Evolutionary conservation across 2,329 filamentous ascomycete species (phyloP).

Genomic region (Beauveria sp.): DNA sequence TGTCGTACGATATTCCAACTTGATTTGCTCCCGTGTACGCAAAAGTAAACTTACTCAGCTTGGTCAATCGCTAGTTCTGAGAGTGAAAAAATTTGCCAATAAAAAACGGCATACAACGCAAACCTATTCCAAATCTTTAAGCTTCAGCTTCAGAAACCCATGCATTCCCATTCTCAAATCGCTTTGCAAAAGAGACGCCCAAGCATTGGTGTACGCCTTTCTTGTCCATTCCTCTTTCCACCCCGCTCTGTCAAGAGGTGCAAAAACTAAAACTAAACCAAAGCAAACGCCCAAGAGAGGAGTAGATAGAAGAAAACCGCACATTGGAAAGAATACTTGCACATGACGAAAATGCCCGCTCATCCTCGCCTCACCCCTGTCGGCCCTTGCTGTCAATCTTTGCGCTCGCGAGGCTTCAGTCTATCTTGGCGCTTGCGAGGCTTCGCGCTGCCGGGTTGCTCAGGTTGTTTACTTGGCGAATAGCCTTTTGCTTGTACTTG

Average conservation of each 20-base stretch:
- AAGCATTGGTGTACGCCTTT: not conserved
- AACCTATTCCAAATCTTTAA: not conserved
- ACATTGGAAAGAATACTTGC: not conserved
- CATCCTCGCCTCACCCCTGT: not conserved
- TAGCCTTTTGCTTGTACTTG: constrained; percentile 62
- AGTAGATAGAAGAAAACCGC: not conserved
- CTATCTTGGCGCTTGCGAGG: constrained; percentile 67
- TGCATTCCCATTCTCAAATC: not conserved
- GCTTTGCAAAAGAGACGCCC: not conserved
- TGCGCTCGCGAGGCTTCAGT: constrained; percentile 34
- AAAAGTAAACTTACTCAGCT: not conserved
- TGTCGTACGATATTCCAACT: not conserved
- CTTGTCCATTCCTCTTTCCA: not conserved
- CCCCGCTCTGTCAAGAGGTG: not conserved
- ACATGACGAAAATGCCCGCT: not conserved
- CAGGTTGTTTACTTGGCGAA: constrained; percentile 76
- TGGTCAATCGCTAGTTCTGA: not conserved
- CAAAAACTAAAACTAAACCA: not conserved
- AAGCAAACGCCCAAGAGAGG: not conserved
- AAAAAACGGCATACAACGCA: not conserved
- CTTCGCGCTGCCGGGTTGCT: constrained; percentile 59
- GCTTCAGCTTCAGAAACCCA: not conserved
- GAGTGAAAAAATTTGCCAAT: not conserved
- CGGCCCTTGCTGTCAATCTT: too few relatives aligned
- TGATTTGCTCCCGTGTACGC: not conserved